Evolutionary conservation across 192 early-diverging fungal genomes (phyloP), one percentile per base, ranked within the genome.

Genomic region (Coemansia sp.): DNA sequence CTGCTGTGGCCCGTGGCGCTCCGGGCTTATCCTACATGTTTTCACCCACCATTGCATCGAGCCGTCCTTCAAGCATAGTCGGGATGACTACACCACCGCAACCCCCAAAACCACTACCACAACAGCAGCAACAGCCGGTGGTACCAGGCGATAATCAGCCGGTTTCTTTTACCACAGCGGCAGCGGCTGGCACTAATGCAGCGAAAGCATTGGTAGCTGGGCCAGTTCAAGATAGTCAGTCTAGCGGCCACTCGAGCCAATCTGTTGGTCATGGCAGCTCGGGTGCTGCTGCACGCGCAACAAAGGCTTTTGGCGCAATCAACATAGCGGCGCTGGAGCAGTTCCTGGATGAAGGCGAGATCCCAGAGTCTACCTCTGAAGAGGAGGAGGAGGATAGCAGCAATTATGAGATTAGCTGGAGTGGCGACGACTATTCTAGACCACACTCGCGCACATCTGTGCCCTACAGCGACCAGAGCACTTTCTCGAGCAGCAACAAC

Each of bases 1-100:
- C 37, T 9, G 47, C 64, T 5, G 46, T 74, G 37, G 71, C 64
- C n/a, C 71, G 71, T 14, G 72, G 60, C 18, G 72, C 72, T 0
- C 72, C 72, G 5, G 72, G 72, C 2, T 33, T 76, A n/a, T 76
- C 72, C 11, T 69, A 76, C 62, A 68, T 76, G 72, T 76, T 76
- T 36, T 76, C 72, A 37, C 66, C 72, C 9, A 52, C 60, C 0
- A 43, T 69, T 18, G 27, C 56, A 29, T 15, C 47, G 23, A 76
- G 72, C 27, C 66, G 72, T 1, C 72, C 72, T 17, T 55, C 72
- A 15, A 76, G 72, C 57, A 57, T 69, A 18, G 26, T 64, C 13
- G 67, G 67, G 42, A 28, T 55, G 5, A 13, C 55, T 19, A 56
- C 53, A 4, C 52, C 66, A 14, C 20, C 53, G 22, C 50, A 46